Base-by-base conservation (phyloP, 257 asterid genomes). In the Plantago ovata region DNA sequence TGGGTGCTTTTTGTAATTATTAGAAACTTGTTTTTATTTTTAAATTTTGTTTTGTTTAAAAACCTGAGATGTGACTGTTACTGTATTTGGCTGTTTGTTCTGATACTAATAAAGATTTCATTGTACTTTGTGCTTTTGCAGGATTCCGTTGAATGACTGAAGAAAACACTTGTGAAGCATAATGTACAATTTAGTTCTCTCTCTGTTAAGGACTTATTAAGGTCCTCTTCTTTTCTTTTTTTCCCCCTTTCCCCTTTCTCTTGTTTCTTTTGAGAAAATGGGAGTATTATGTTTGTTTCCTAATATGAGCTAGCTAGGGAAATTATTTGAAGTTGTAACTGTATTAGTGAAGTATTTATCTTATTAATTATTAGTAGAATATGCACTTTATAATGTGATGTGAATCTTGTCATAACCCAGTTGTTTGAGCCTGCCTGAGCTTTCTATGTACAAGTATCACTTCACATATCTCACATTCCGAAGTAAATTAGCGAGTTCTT, bases 81-180 rank as follows among this genome's bases (percentile, higher is more conserved):
- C 16, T 14, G 15, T 9, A 0, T 3, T 3, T 24, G 32, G 32
- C 5, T 24, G 32, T 9, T 36, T 16, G 14, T 33, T 38, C 24
- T 54, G 55, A 49, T 49, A 9, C 32, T 44, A 16, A 44, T 44
- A 13, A 7, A 14, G 49, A 44, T 44, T 44, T 44, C 21, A 15
- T 32, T 13, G 32, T 9, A 11, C 33, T 51, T 24, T 24, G 38
- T 53, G 22, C 16, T 33, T 60, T 46, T 63, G 61, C 61, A 63
- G 68, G 59, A 53, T 24, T 44, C 20, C 18, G 68, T 40, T 53
- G 68, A 63, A 63, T 62, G 60, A 62, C 3, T 40, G 46, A 36
- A 16, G 3, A 20, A 39, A 6, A 38, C 11, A 7, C 13, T 11
- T 13, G 9, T 38, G 60, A 23, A 54, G 16, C 45, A 32, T 36